A percentile compares a stretch with the other conserved stretches of the same genome.
These are phyloP conservation scores for Metschnikowia rubicola DNA, from an alignment of 805 yeast species.

Conservation along the genomic window DNA sequence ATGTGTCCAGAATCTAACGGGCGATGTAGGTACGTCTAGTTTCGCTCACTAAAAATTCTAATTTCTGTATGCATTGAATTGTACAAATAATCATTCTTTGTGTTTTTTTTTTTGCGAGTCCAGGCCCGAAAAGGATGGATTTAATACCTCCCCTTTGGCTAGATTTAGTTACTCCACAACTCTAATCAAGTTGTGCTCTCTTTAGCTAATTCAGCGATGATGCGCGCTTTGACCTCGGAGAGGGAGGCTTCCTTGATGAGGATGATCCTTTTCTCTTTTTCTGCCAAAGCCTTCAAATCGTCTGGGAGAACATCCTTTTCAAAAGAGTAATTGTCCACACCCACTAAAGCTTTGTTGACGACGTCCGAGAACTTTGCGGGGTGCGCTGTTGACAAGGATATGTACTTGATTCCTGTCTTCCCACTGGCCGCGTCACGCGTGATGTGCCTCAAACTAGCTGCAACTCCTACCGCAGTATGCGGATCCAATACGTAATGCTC, in stretches of 20 bases:
- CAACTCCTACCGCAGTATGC: conserved; percentile 92
- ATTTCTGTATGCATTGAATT: too few species aligned
- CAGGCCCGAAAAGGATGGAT: too few species aligned
- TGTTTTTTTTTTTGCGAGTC: too few species aligned
- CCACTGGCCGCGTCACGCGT: conserved; percentile 42
- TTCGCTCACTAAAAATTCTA: too few species aligned
- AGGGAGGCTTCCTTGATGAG: conserved; percentile 69
- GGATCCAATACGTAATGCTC: conserved; percentile 87
- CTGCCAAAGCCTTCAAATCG: conserved; percentile 70
- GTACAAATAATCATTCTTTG: too few species aligned
- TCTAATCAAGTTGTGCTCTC: conserved; percentile 5
- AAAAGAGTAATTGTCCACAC: conserved; percentile 72
- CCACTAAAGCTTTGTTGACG: conserved; percentile 73
- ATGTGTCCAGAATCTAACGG: too few species aligned
- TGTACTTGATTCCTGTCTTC: conserved; percentile 41
- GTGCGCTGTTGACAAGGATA: conserved; percentile 94
- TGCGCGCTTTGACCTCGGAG: conserved; percentile 69
- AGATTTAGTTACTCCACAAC: too few species aligned
- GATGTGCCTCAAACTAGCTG: conserved; percentile 65
- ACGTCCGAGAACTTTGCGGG: conserved; percentile 99
- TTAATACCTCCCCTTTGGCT: too few species aligned
- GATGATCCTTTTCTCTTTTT: conserved; percentile 70
- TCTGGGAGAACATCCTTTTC: conserved; percentile 86
- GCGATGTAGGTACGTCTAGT: too few species aligned
- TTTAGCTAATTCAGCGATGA: conserved; percentile 60